These are phyloP conservation scores for Heliamphora exappendiculata DNA, from an alignment of 148 eudicot species.

Conservation along the genomic window DNA sequence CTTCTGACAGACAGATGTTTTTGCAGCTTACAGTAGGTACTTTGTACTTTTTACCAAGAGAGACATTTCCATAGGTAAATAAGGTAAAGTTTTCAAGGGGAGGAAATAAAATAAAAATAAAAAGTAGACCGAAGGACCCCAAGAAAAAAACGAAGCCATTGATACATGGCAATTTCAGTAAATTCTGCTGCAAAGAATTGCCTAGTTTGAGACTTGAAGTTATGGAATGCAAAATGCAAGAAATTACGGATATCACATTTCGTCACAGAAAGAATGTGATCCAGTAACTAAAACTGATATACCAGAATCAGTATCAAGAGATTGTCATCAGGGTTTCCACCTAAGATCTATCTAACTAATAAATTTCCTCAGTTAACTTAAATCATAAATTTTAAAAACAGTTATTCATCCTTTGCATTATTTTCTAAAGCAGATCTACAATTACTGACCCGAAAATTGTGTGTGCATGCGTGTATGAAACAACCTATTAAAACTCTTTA, in stretches of 20 bases:
- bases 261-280: background rate
- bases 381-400: background rate
- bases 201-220: background rate
- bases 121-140: too few relatives aligned
- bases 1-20: background rate
- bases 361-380: background rate
- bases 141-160: background rate
- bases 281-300: background rate
- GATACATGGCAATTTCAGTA: background rate
- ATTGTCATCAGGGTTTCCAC: background rate
- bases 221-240: background rate
- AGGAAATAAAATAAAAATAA: too few relatives aligned
- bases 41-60: background rate
- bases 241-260: background rate
- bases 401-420: background rate
- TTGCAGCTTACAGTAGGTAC: background rate
- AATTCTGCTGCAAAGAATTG: background rate
- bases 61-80: background rate
- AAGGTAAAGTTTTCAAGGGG: background rate
- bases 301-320: background rate
- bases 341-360: background rate
- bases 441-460: background rate
- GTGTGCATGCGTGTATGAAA: background rate
- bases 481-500: background rate
- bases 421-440: background rate